Percentiles rank a stretch among this genome's conserved stretches.
Conservation (phyloP, 2,329 filamentous ascomycete species). For the Beauveria sp. region DNA sequence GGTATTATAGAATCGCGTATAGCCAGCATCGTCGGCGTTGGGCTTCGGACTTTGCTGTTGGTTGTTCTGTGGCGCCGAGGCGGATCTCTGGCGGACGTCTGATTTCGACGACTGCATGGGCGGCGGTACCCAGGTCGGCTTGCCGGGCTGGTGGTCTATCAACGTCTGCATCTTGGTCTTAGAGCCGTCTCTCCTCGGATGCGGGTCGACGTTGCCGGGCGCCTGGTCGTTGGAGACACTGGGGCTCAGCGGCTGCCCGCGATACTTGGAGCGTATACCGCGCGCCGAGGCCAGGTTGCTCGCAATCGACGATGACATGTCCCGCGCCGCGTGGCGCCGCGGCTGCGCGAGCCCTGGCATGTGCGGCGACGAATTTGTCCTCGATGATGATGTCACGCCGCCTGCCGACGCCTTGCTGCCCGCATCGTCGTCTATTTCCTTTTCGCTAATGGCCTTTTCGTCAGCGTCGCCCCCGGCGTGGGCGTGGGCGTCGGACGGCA, state of each 20-base stretch:
- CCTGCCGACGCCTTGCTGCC: conserved; percentile 14
- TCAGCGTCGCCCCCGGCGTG: conserved; percentile 22
- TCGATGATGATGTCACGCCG: conserved; percentile 17
- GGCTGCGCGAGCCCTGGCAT: conserved; percentile 30
- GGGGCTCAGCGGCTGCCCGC: conserved; percentile 61
- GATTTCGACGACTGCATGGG: conserved; percentile 25
- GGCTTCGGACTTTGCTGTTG: conserved; percentile 19
- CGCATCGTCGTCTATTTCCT: conserved; percentile 12
- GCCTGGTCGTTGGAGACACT: conserved; percentile 68
- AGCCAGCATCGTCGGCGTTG: conserved; percentile 61
- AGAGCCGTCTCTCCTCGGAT: conserved; percentile 42
- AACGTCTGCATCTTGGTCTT: conserved; percentile 48
- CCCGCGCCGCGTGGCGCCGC: conserved; percentile 51
- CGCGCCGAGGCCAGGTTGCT: conserved; percentile 81
- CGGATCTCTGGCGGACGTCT: conserved; percentile 18
- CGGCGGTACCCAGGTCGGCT: conserved; percentile 46
- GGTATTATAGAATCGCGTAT: conserved; percentile 83
- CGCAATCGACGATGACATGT: conserved; percentile 74
- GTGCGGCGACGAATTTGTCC: conserved; percentile 19
- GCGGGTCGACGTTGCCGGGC: conserved; percentile 59
- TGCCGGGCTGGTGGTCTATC: conserved; percentile 43
- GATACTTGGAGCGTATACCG: conserved; percentile 61
- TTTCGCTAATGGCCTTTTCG: conserved; percentile 20
- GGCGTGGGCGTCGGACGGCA: conserved; percentile 43
- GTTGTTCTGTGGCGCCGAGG: conserved; percentile 17